Conservation (phyloP, 2,329 filamentous ascomycete species). For the Byssoonygena ceratinophila region DNA sequence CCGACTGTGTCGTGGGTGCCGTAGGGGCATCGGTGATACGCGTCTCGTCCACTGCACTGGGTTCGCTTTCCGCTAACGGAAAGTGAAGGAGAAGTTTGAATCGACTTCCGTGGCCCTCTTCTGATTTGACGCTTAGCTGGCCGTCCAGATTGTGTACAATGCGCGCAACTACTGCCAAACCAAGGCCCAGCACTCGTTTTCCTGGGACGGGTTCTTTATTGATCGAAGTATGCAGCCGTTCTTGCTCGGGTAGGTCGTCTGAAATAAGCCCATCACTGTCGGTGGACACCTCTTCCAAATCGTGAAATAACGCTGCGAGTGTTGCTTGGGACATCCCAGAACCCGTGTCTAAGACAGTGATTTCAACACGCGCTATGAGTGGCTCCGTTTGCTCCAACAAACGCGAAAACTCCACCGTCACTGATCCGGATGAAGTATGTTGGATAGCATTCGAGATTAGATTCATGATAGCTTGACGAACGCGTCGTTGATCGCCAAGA, state of each 20-base stretch:
- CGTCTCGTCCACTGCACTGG: neutral
- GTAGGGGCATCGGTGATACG: neutral
- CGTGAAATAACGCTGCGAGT: conserved; percentile 1
- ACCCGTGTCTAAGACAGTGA: conserved; percentile 2
- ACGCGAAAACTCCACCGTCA: conserved; percentile 1
- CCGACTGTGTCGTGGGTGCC: too few relatives aligned
- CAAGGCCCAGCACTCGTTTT: conserved; percentile 4
- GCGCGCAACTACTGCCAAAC: conserved; percentile 2
- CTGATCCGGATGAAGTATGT: neutral
- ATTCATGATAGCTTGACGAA: conserved; percentile 5
- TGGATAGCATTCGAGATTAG: conserved; percentile 6
- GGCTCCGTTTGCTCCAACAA: neutral
- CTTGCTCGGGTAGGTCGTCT: neutral
- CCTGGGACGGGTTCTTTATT: neutral
- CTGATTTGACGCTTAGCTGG: conserved; percentile 5
- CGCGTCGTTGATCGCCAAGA: conserved; percentile 4
- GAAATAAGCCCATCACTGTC: neutral
- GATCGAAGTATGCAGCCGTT: neutral
- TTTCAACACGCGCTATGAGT: neutral
- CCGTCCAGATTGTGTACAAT: conserved; percentile 3
- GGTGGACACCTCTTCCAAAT: conserved; percentile 2
- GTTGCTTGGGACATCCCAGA: conserved; percentile 6
- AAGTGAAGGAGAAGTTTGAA: conserved; percentile 3
- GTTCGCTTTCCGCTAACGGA: neutral
- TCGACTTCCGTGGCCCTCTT: neutral